Evolutionary conservation across 1,139 yeast species (phyloP).

Genomic region (Candida tunisiensis): DNA sequence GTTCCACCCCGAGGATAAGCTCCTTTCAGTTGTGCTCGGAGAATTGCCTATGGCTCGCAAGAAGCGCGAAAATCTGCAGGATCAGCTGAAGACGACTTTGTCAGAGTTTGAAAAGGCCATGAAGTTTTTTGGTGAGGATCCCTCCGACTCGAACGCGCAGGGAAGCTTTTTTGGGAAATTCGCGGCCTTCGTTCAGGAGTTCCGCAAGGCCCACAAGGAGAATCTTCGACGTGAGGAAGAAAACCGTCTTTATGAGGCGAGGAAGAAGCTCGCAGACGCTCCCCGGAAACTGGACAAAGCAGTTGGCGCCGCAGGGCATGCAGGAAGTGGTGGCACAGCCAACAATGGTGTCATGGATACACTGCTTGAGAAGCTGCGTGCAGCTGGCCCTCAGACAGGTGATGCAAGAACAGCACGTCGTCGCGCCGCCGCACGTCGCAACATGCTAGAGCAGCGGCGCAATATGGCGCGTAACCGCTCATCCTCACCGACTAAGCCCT

Average conservation of each 20-base stretch:
- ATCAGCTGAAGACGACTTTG: conserved; percentile 38
- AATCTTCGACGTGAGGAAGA: conserved; percentile 72
- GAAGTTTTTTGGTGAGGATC: conserved; percentile 74
- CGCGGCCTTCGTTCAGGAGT: conserved; percentile 55
- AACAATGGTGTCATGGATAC: conserved; percentile 39
- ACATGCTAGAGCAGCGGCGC: conserved; percentile 12
- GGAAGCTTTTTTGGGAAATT: conserved; percentile 59
- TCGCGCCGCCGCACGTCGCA: conserved; percentile 52
- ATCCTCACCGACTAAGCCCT: too few species aligned
- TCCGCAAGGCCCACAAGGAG: conserved; percentile 60
- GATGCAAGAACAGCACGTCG: conserved; percentile 72
- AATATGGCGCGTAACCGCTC: too few species aligned
- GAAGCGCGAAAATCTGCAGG: conserved; percentile 38
- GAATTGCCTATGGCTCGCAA: conserved; percentile 40
- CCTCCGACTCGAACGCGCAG: conserved; percentile 40
- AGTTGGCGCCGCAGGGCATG: conserved; percentile 11
- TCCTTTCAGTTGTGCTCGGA: conserved; percentile 37
- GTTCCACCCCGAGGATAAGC: conserved; percentile 66
- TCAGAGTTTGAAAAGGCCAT: conserved; percentile 42
- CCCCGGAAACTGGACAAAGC: conserved; percentile 15
- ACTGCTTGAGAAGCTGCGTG: conserved; percentile 52
- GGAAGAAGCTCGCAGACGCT: conserved; percentile 47
- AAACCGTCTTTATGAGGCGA: conserved; percentile 51
- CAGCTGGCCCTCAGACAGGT: conserved; percentile 54
- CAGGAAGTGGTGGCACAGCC: conserved; percentile 6